Conservation (phyloP, 495 filamentous ascomycete species). For the Daldinia childiae region DNA sequence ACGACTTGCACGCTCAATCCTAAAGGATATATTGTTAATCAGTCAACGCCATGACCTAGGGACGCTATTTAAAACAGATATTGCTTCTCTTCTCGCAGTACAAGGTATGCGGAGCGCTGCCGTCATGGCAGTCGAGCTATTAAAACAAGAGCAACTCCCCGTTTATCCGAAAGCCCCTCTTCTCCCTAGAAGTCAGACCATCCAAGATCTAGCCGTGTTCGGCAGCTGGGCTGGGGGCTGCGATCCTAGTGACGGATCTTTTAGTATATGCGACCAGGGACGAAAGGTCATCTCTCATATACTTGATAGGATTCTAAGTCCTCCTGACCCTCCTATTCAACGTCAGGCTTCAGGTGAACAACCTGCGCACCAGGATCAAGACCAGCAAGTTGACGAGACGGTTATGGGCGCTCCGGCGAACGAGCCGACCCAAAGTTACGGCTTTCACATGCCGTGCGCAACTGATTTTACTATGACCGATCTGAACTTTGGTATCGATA, state of each 20-base stretch:
- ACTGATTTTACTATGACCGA: conserved; percentile 41
- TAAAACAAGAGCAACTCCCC: conserved; percentile 55
- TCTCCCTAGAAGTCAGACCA: conserved; percentile 47
- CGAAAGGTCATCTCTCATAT: conserved; percentile 47
- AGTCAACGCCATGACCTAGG: conserved; percentile 53
- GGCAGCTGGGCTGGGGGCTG: conserved; percentile 44
- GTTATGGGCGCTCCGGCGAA: conserved; percentile 15
- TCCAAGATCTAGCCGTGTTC: conserved; percentile 48
- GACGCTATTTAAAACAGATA: conserved; percentile 44
- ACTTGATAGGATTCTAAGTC: conserved; percentile 49
- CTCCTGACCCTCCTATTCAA: conserved; percentile 27
- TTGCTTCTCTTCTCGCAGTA: conserved; percentile 49
- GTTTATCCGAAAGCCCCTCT: conserved; percentile 53
- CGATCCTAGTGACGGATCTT: conserved; percentile 44
- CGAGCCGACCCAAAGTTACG: conserved; percentile 19
- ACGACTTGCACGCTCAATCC: conserved; percentile 50
- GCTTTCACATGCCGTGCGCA: conserved; percentile 21
- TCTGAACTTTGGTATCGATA: conserved; percentile 41
- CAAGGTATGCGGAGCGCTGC: conserved; percentile 58
- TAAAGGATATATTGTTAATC: conserved; percentile 52
- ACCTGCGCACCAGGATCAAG: conserved; percentile 17
- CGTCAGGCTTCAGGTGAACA: conserved; percentile 8
- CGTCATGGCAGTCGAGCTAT: conserved; percentile 54
- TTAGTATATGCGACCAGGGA: conserved; percentile 45
- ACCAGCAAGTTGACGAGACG: conserved; percentile 4